Evolutionary conservation across 1,284 basidiomycete genomes (phyloP).

Genomic region (Neonothopanus nambi): DNA sequence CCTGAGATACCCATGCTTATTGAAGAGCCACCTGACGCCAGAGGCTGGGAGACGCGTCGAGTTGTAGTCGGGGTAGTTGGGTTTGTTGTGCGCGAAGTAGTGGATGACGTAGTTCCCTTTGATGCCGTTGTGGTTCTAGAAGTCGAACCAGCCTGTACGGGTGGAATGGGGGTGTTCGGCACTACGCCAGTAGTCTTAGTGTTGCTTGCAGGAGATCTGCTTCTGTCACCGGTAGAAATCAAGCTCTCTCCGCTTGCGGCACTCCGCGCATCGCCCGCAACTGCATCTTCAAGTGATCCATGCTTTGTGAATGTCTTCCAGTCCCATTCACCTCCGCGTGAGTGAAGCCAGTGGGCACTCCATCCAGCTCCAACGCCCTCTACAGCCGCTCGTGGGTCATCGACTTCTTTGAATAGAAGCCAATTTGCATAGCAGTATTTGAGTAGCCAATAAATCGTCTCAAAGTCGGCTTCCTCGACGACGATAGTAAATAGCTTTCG

Average conservation of each 20-base stretch:
- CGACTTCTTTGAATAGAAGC: slow-evolving; percentile 63
- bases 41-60: slow-evolving; percentile 14
- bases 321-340: slow-evolving; percentile 60
- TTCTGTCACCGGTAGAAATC: slow-evolving; percentile 29
- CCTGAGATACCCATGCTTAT: not conserved
- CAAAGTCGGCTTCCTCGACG: slow-evolving; percentile 82
- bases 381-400: slow-evolving; percentile 63
- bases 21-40: not conserved
- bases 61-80: slow-evolving; percentile 13
- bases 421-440: slow-evolving; percentile 83
- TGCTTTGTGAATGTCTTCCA: slow-evolving; percentile 63
- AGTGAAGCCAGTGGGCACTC: slow-evolving; percentile 58
- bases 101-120: not conserved
- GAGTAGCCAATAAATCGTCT: slow-evolving; percentile 81
- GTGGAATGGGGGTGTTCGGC: slow-evolving; percentile 11
- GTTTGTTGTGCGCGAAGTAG: not conserved
- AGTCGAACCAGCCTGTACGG: not conserved
- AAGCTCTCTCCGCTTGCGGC: slow-evolving; percentile 53
- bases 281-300: slow-evolving; percentile 35
- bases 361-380: slow-evolving; percentile 63
- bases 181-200: slow-evolving; percentile 26
- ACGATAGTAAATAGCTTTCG: slow-evolving; percentile 65
- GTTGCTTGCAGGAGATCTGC: slow-evolving; percentile 29
- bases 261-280: slow-evolving; percentile 45
- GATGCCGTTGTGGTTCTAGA: slow-evolving; percentile 16